Base-by-base conservation (phyloP, 2,329 filamentous ascomycete species). In the Fusarium sarcochroum region DNA sequence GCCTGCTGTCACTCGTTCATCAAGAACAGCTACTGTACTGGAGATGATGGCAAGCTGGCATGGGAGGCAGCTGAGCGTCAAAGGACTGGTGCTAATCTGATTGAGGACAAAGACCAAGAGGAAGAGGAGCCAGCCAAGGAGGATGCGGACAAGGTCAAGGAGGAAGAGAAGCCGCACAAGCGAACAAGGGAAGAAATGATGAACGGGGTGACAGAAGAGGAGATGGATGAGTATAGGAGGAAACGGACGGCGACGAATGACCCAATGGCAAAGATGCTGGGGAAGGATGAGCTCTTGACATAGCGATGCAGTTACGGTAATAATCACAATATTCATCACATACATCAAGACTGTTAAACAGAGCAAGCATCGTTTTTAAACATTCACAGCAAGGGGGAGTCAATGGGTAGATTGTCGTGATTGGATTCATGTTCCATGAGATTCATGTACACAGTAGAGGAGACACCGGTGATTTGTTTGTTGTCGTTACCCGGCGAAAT, bases 1-100 rank as follows among this genome's bases (percentile, higher is more conserved):
- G 88, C 92, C 21, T 99, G 96, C 79, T 99, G 96, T 83, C 94
- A 97, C 78, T 97, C 94, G 0, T 91, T 90, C 21, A 88, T 97
- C 66, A 98, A 97, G 81, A 98, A 99, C 80, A 97, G 94, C 75
- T 99, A 98, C 76, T 99, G 96, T 79, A 98, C 95, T 1, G 96
- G 96, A 25, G 93, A 96, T 63, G 93, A 92, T 60, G 96, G 96
- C 35, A 97, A 90, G 78, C 82, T 82, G 64, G 94, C 93, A 2
- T 94, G 93, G 79, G 90, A 94, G 72, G 91, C 92, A 58, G 90
- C 93, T 1, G 90, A 96, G 69, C 82, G 76, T 70, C 88, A 86
- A 75, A 80, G 84, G n/a, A 81, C 78, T 3, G 85, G 87, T 20
- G 81, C 75, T 3, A 80, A 78, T 48, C 73, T 86, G 52, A 73